These are phyloP conservation scores for Thinopyrum elongatum DNA, from an alignment of 176 grass and related monocot species.

Conservation along the genomic window DNA sequence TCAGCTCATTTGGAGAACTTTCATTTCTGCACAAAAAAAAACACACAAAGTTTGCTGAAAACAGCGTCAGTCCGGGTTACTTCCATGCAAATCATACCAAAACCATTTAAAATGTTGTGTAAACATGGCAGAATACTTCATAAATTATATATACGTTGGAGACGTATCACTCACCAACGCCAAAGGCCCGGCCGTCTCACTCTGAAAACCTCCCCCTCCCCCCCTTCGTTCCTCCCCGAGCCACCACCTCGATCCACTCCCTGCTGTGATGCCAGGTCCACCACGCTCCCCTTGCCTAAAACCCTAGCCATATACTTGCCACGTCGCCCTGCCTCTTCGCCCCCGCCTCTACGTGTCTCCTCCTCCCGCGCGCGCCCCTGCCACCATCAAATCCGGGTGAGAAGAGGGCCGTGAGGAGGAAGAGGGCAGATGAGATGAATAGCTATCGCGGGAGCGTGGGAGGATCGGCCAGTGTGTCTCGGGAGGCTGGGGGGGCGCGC, in stretches of 20 bases:
- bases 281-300: slow-evolving; percentile 39
- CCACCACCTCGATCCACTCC: slow-evolving; percentile 36
- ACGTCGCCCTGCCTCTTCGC: not conserved
- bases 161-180: not conserved
- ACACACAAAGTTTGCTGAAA: no score
- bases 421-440: not conserved
- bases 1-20: no score
- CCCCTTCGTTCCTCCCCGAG: slow-evolving; percentile 40
- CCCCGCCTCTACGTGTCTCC: slow-evolving; percentile 7
- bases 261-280: slow-evolving; percentile 30
- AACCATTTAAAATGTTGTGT: no score
- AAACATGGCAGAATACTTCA: no score
- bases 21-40: no score
- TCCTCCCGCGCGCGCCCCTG: slow-evolving; percentile 20
- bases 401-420: slow-evolving; percentile 8
- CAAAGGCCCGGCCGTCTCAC: not conserved
- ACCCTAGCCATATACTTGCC: slow-evolving; percentile 32
- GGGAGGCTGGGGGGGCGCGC: slow-evolving; percentile 39
- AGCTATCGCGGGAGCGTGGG: no score
- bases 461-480: slow-evolving; percentile 47
- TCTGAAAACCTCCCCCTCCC: no score
- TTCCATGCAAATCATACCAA: no score
- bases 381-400: slow-evolving; percentile 47
- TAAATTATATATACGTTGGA: no score
- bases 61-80: no score